Base-by-base conservation (phyloP, 2,329 filamentous ascomycete genomes). In the Aspergillus transmontanensis region DNA sequence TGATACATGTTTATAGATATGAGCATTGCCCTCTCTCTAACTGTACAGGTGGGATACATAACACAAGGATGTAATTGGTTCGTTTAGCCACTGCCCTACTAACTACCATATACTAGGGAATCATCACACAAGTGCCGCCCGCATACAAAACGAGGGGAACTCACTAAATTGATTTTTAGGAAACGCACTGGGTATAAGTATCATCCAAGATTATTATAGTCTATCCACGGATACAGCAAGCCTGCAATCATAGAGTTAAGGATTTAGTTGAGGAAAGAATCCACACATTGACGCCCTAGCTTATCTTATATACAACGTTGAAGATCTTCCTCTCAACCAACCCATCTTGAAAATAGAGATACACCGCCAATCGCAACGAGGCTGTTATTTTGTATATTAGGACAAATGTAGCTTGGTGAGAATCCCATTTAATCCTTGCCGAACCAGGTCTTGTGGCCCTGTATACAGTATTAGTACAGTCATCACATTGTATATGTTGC, bases 381-480 rank as follows among this genome's bases (percentile, higher is more conserved):
- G 56, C 62, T 63, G 46, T 67, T 65, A 45, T 50, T 64, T 64
- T 64, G 51, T 57, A 26, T 61, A 30, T 58, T 62, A 54, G 21
- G 60, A 67, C 43, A 56, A 34, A 46, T 56, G 48, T 28, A 62
- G 39, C 34, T 57, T 56, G 48, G 46, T 60, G 61, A 63, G 50
- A 60, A 64, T 45, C 60, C 32, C 55, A 55, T 70, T 65, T 77
- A 79, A 50, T 73, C 66, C 66, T 77, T 74, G 65, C 73, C 73
- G 69, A 77, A 86, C 84, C 86, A 88, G 64, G 87, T 89, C 85
- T 89, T 90, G 81, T 89, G 83, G 75, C 87, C 87, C 85, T 82
- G 56, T 73, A 66, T 11, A 58, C 56, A 58, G 34, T 46, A 59
- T 72, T 69, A 76, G 71, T 57, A 66, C 62, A 43, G 30, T 7